These are phyloP conservation scores for Populus nigra DNA, from an alignment of 345 rosid species.

Conservation along the genomic window DNA sequence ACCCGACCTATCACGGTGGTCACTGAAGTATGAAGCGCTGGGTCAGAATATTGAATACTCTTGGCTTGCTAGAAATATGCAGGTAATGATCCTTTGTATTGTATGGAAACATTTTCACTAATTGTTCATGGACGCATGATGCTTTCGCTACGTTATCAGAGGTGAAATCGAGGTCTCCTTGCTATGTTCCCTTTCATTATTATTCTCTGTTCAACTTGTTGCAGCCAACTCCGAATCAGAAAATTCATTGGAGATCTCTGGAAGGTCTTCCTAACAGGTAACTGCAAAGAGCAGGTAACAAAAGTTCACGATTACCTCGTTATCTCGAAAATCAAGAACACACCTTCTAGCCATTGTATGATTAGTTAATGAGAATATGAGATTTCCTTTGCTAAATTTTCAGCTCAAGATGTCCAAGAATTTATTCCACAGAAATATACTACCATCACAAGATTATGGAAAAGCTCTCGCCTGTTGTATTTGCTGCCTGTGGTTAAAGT, in stretches of 20 bases:
- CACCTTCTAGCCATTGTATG: neutral
- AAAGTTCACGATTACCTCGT: neutral
- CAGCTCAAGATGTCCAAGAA: neutral
- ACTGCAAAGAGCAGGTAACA: neutral
- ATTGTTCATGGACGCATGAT: neutral
- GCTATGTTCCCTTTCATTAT: slow-evolving; percentile 1
- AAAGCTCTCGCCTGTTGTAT: neutral
- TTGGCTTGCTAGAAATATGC: slow-evolving; percentile 94
- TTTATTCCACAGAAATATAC: neutral
- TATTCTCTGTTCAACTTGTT: slow-evolving; percentile 5
- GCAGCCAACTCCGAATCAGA: slow-evolving; percentile 88
- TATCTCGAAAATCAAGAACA: neutral
- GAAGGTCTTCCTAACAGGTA: slow-evolving; percentile 87
- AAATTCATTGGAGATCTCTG: slow-evolving; percentile 87
- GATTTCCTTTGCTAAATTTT: neutral
- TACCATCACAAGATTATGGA: neutral
- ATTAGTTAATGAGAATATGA: neutral
- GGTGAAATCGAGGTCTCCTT: neutral
- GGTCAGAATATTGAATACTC: slow-evolving; percentile 77
- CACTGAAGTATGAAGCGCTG: slow-evolving; percentile 73
- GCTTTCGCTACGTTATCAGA: neutral
- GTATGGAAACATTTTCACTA: neutral
- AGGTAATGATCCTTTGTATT: slow-evolving; percentile 39
- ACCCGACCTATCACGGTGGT: slow-evolving; percentile 77
- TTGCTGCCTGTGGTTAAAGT: neutral